Percentiles rank a stretch among this genome's conserved stretches.
These are phyloP conservation scores for Jacaranda copaia DNA, from an alignment of 257 asterid species.

Conservation along the genomic window DNA sequence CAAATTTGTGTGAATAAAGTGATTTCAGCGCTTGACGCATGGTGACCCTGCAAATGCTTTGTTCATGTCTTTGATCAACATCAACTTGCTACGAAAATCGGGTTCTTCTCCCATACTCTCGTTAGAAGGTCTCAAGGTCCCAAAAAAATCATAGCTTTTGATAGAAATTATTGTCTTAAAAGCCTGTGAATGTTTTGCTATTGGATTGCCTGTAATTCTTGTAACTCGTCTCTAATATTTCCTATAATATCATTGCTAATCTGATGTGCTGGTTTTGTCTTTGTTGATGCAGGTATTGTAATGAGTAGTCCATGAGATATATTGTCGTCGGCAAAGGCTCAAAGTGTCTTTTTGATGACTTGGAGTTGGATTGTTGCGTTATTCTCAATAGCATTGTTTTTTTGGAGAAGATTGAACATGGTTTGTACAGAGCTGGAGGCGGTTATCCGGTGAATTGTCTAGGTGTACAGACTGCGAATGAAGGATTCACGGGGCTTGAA, in stretches of 20 bases:
- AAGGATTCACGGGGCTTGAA: conserved; percentile 55
- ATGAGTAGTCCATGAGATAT: conserved; percentile 46
- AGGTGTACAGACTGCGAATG: conserved; percentile 43
- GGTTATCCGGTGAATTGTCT: conserved; percentile 54
- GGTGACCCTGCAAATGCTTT: conserved; percentile 57
- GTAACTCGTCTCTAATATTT: too few species aligned
- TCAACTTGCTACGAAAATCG: conserved; percentile 52
- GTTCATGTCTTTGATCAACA: conserved; percentile 50
- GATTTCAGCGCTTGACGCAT: conserved; percentile 58
- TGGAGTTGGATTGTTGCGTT: conserved; percentile 56
- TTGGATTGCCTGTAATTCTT: background rate
- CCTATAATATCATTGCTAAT: too few species aligned
- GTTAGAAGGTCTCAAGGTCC: background rate
- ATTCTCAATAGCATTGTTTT: conserved; percentile 50
- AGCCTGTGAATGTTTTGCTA: background rate
- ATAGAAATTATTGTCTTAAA: too few species aligned
- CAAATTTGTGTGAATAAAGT: too few species aligned
- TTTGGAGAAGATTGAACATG: conserved; percentile 48
- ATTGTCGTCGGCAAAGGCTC: conserved; percentile 58
- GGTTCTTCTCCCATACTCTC: conserved; percentile 25
- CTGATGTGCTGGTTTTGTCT: conserved; percentile 5
- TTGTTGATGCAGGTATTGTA: conserved; percentile 44
- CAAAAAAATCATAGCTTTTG: too few species aligned
- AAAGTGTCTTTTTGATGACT: conserved; percentile 53
- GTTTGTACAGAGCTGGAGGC: conserved; percentile 54